Conservation (phyloP, 805 yeast genomes). For the Phaffomyces opuntiae region DNA sequence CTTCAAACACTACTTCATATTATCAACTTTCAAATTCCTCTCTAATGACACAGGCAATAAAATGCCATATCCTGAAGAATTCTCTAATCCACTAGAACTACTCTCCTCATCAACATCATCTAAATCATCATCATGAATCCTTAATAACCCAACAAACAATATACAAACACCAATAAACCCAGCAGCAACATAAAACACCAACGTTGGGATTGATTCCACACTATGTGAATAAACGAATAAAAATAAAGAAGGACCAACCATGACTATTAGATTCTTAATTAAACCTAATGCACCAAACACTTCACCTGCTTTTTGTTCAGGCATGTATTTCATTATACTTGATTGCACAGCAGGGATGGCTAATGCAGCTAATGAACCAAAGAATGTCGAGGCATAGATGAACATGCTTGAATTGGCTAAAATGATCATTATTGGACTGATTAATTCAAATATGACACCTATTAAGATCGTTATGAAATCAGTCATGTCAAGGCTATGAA, state of each 20-base stretch:
- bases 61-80: not conserved
- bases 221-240: constrained; percentile 42
- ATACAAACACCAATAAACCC: constrained; percentile 1
- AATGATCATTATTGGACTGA: constrained; percentile 31
- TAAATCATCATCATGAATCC: constrained; percentile 7
- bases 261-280: constrained; percentile 41
- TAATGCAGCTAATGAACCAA: constrained; percentile 43
- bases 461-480: constrained; percentile 35
- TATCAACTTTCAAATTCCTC: not conserved
- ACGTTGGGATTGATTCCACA: constrained; percentile 30
- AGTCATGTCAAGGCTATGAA: constrained; percentile 41
- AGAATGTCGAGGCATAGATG: constrained; percentile 28
- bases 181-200: constrained; percentile 28
- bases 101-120: not conserved
- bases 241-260: constrained; percentile 43
- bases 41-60: not conserved
- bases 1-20: no score
- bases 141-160: not conserved
- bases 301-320: constrained; percentile 57
- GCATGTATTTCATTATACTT: constrained; percentile 52
- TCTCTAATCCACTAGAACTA: no score
- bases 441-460: constrained; percentile 29
- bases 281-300: constrained; percentile 65
- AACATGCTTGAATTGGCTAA: constrained; percentile 23
- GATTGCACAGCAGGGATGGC: constrained; percentile 54